Base-by-base conservation (phyloP, 2,329 filamentous ascomycete genomes). In the Chlorencoelia australis region DNA sequence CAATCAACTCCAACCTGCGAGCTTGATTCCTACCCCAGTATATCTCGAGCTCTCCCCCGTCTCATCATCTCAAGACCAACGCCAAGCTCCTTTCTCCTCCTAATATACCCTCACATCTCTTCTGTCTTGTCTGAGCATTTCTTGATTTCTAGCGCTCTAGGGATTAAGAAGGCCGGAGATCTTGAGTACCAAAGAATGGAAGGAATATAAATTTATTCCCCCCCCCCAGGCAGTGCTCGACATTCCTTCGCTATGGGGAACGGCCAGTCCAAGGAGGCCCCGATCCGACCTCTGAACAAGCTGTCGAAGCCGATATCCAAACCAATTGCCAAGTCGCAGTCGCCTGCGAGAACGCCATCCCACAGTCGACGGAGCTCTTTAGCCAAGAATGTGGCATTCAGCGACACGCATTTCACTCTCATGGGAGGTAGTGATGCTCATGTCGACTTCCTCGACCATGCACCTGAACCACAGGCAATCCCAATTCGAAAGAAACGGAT, bases 271-370 rank as follows among this genome's bases (percentile, higher is more conserved):
- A 35, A 31, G 14, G 40, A 45, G 22, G 35, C 32, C 21, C 41
- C 48, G 29, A 41, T 45, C 20, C 40, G 43, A 37, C 29, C 40
- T 5, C 11, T 26, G 9, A 54, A 54, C 27, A 54, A 45, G 34
- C 33, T 57, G n/a, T 56, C 53, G 11, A 57, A 57, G 35, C 54
- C 54, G 2, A 50, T 42, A 30, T 55, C 54, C 14, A 55, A 50
- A 18, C 48, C 47, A 5, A 44, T 30, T 5, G 40, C 41, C 3
- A 45, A 43, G 29, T 38, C 50, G 2, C 15, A 16, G 22, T 28
- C 51, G 10, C 46, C 40, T 19, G 21, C 38, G 9, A 47, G 41
- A 22, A 33, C 25, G 13, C 31, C 45, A 3, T 37, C 39, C 19
- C 31, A 28, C 4, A 48, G 42, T 43, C 47, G 49, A 19, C 45